Evolutionary conservation across 108 stramenopile species (phyloP).

Genomic region (Discostella stelligeroides): DNA sequence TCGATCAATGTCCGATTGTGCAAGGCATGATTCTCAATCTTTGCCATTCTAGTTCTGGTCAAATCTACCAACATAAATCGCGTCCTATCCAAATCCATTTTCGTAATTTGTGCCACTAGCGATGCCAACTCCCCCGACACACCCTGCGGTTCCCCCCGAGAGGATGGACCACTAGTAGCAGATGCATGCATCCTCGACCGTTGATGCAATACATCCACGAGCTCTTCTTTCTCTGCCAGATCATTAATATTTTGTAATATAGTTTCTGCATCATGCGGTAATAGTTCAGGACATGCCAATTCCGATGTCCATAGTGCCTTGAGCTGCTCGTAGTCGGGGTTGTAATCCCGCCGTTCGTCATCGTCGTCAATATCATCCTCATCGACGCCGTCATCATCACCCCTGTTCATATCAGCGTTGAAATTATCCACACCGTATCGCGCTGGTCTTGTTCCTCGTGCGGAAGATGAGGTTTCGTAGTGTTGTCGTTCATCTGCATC

Average conservation of each 20-base stretch:
- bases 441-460: slow-evolving; percentile 5
- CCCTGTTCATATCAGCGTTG: background rate
- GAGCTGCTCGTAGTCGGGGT: slow-evolving; percentile 64
- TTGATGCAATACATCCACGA: slow-evolving; percentile 55
- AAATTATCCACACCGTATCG: background rate
- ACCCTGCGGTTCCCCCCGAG: slow-evolving; percentile 20
- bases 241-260: slow-evolving; percentile 49
- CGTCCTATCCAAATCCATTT: slow-evolving; percentile 74
- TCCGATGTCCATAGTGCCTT: slow-evolving; percentile 69
- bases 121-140: slow-evolving; percentile 51
- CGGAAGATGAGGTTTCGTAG: background rate
- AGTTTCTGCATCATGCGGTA: slow-evolving; percentile 59
- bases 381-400: background rate
- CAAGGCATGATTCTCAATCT: slow-evolving; percentile 77
- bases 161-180: background rate
- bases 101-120: slow-evolving; percentile 60
- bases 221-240: slow-evolving; percentile 63
- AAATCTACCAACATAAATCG: slow-evolving; percentile 75
- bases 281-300: slow-evolving; percentile 66
- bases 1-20: slow-evolving; percentile 63
- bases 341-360: slow-evolving; percentile 26
- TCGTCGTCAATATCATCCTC: slow-evolving; percentile 12
- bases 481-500: slow-evolving; percentile 1
- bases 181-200: slow-evolving; percentile 13
- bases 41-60: slow-evolving; percentile 62